Evolutionary conservation across 495 filamentous ascomycete genomes (phyloP).

Genomic region (Penicillium steckii): DNA sequence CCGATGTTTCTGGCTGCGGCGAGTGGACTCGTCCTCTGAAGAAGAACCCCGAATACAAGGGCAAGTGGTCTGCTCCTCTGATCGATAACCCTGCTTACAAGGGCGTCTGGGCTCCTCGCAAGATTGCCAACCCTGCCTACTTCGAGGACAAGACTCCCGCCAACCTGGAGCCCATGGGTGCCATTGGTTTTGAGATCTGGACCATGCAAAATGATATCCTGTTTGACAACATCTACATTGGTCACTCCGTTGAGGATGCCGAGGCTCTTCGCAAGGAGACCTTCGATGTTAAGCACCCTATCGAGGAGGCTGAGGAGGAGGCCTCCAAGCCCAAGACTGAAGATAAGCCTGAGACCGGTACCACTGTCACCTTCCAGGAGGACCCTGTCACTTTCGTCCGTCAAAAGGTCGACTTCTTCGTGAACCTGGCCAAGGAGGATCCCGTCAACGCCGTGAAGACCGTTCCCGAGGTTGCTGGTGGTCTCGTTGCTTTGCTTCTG

Average conservation of each 20-base stretch:
- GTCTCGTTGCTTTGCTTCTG: constrained; percentile 64
- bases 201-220: constrained; percentile 99
- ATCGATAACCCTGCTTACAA: constrained; percentile 99
- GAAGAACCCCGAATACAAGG: constrained; percentile 97
- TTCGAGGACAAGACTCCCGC: constrained; percentile 97
- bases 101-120: constrained; percentile 88
- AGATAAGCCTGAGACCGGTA: constrained; percentile 55
- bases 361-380: constrained; percentile 87
- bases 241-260: constrained; percentile 94
- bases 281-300: constrained; percentile 85
- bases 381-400: constrained; percentile 86
- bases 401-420: constrained; percentile 89
- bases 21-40: constrained; percentile 89
- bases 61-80: constrained; percentile 91
- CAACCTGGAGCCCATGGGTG: constrained; percentile 97
- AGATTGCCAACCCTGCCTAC: constrained; percentile 96
- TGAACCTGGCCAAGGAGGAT: constrained; percentile 80
- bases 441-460: constrained; percentile 88
- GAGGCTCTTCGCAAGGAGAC: constrained; percentile 87
- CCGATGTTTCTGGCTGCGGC: constrained; percentile 90
- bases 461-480: constrained; percentile 86
- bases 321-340: constrained; percentile 77
- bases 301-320: constrained; percentile 82
- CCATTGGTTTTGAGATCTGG: constrained; percentile 98
- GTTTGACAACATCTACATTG: constrained; percentile 99